Evolutionary conservation across 2,329 filamentous ascomycete genomes (phyloP).

Genomic region (Trichoderma cornu-damae): DNA sequence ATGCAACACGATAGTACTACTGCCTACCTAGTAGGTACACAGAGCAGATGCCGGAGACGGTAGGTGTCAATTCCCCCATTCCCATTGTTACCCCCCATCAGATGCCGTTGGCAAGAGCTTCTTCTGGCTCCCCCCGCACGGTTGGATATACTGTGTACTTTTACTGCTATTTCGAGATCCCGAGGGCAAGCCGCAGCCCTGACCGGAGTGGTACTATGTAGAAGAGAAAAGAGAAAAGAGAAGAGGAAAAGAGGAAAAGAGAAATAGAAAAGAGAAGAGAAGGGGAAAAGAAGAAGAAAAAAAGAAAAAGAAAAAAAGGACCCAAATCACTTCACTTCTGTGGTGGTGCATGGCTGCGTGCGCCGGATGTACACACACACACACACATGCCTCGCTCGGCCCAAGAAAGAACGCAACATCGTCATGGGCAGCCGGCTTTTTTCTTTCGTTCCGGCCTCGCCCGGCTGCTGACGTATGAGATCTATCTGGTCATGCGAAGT

Average conservation of each 20-base stretch:
- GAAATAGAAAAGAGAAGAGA: no score
- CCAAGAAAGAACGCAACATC: background rate
- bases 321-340: no score
- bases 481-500: background rate
- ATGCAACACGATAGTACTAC: no score
- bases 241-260: background rate
- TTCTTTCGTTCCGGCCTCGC: background rate
- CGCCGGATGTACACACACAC: background rate
- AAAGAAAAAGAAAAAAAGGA: no score
- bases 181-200: no score
- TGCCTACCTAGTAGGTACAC: background rate
- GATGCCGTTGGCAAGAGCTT: no score
- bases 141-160: no score
- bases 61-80: conserved; percentile 15
- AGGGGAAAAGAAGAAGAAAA: no score
- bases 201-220: no score
- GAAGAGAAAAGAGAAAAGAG: no score
- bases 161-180: conserved; percentile 14
- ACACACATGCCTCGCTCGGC: background rate
- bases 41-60: conserved; percentile 10
- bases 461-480: conserved; percentile 3
- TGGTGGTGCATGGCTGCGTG: no score
- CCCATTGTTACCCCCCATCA: conserved; percentile 15
- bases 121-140: no score
- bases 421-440: background rate